Evolutionary conservation across 2,329 filamentous ascomycete genomes (phyloP), one percentile per base, ranked within the genome.

Genomic region (Fusarium sp.): DNA sequence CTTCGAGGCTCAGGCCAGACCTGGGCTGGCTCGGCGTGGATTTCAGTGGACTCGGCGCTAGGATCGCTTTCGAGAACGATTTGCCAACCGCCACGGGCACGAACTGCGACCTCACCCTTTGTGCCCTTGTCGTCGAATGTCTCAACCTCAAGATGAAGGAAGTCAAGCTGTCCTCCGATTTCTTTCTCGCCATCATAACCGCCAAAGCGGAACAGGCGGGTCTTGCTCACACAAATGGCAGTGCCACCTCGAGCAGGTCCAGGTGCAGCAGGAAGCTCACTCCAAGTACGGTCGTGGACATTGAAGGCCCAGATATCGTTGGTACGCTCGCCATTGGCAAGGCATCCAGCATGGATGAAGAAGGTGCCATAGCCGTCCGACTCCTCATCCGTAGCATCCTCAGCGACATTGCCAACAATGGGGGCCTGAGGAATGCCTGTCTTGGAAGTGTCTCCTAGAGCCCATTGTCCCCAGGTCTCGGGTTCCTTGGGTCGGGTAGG

Each of bases 251-350:
- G 85, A 0, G 87, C 81, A 9, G 90, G 87, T 1, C 86, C 90
- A 0, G 92, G 92, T 0, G 92, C 93, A 9, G 87, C 78, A 0
- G 90, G 85, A 15, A 93, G 83, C 73, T 91, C 84, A 39, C 84
- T 88, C 94, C 94, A 97, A 3, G 84, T 82, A 54, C 84, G 82
- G 9, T 84, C 84, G 47, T 81, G 82, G 24, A 95, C 79, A 74
- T 91, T 89, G 76, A 97, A 97, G 0, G 88, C 88, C 94, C 94
- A 97, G 7, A 94, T 79, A 75, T 97, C 94, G 13, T 83, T 81
- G 39, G 83, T 82, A 5, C 92, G 82, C 5, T 89, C 83, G 13
- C 89, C 91, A 28, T 81, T 85, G 7, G 87, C 85, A 1, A 92
- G 85, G 73, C 90, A 92, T 5, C 94, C 93, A 6, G 91, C 93